Conservation (phyloP, 257 asterid species). For the Solanum bulbocastanum region DNA sequence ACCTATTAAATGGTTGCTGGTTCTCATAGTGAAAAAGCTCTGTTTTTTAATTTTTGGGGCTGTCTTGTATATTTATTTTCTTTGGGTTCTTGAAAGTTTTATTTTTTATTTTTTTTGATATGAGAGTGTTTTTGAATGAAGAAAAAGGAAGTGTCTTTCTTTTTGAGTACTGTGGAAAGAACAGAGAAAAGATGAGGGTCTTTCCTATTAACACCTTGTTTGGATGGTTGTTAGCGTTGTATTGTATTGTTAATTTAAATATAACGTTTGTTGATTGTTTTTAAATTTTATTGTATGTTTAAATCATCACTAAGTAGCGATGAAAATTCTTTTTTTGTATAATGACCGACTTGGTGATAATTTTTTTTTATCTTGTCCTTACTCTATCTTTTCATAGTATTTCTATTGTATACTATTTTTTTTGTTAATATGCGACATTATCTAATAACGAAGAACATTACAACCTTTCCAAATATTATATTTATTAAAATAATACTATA, state of each 20-base stretch:
- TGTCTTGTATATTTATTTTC: not conserved
- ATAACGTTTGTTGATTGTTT: no score
- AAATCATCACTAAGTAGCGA: no score
- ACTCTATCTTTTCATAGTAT: no score
- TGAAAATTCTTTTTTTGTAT: no score
- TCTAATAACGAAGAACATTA: no score
- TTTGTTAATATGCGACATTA: no score
- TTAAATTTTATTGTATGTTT: no score
- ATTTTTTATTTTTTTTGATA: not conserved
- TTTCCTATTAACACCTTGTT: not conserved
- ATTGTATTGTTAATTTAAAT: no score
- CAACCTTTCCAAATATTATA: no score
- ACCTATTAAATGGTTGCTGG: constrained; percentile 65
- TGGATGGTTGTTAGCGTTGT: not conserved
- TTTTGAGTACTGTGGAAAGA: not conserved
- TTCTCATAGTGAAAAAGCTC: constrained; percentile 29
- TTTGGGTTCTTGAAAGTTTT: not conserved
- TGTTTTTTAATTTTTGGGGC: not conserved
- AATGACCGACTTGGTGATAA: not conserved
- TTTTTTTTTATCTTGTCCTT: no score
- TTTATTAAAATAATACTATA: no score
- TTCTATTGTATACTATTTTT: no score
- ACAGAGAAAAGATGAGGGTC: not conserved
- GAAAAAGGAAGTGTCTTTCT: not conserved
- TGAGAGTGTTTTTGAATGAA: not conserved